phyloP scores from a whole-genome alignment of 768 basidiomycete genomes.

The Mycena indigotica region DNA sequence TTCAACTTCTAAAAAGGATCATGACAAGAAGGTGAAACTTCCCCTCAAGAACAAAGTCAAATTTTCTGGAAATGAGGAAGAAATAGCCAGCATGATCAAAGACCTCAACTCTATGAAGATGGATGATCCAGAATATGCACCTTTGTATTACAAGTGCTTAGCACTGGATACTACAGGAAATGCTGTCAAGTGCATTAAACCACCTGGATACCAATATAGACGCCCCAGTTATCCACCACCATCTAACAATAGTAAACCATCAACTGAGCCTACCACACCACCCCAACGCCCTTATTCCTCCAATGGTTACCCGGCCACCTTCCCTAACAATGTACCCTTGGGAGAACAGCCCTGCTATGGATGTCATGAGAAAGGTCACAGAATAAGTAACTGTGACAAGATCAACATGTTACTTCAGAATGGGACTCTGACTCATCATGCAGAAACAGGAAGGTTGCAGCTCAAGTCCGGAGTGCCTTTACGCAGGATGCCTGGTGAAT shows the following conservation, averaged over 20 bases:
- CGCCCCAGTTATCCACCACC: not conserved
- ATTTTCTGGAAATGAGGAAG: conserved; percentile 1
- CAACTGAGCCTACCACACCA: not conserved
- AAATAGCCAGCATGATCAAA: conserved; percentile 12
- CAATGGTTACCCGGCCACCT: not conserved
- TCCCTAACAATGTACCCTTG: not conserved
- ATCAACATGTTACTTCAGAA: not conserved
- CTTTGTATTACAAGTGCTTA: conserved; percentile 7
- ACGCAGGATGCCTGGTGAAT: not conserved
- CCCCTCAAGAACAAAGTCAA: not conserved
- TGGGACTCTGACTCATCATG: not conserved
- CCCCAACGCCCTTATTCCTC: not conserved
- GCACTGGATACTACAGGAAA: conserved; percentile 1
- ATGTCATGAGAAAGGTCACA: not conserved
- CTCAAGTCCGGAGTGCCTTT: not conserved
- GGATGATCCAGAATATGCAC: conserved; percentile 9
- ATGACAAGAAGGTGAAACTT: not conserved
- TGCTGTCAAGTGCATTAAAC: not conserved
- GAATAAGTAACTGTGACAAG: not conserved
- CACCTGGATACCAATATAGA: not conserved
- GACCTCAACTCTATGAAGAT: conserved; percentile 15
- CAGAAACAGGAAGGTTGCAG: not conserved
- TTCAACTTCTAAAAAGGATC: not conserved
- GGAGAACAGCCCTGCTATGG: not conserved
- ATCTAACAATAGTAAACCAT: not conserved